Base-by-base conservation (phyloP, 2,329 filamentous ascomycete genomes). In the Aspergillus sp. region DNA sequence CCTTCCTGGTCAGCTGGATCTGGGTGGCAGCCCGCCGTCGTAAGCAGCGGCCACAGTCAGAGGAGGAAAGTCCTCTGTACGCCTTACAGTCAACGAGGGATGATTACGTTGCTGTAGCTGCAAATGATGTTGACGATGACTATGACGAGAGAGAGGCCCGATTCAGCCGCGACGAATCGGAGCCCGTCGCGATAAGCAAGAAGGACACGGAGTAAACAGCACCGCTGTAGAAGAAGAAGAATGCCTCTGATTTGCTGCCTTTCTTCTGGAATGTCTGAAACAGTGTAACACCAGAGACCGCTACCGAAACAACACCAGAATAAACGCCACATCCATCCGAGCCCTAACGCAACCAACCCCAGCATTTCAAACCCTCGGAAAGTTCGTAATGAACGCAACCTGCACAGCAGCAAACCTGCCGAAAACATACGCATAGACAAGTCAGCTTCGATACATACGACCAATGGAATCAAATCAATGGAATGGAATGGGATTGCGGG, bases 361-460 rank as follows among this genome's bases (percentile, higher is more conserved):
- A 41, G 34, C 11, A 15, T 13, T 8, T 54, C 30, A 60, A 31
- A 5, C 22, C 25, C 31, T 46, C 4, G 54, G 54, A n/a, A 57
- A 57, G 25, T 55, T 64, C 28, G 61, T 61, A 46, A 63, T 60
- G 11, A 63, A 55, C 0, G 61, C 56, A 30, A 65, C 64, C 38
- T 65, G 64, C 3, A 61, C 61, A 22, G 64, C 61, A 19, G 64
- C 52, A 47, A 65, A 65, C 17, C 64, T 65, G 30, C 25, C 7
- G 23, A 52, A 52, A 25, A 30, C 23, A 19, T 8, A 31, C n/a
- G 23, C 13, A 11, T 22, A 19, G 3, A 23, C 31, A 15, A 19
- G 19, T 54, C 25, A 60, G 48, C 28, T 19, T n/a, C 8, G 15
- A n/a, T 22, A 3, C 45, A 7, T 19, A 47, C 15, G 15, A n/a